Evolutionary conservation across 23 red algal genomes (phyloP).

Genomic region (Gracilaria vermiculophylla): DNA sequence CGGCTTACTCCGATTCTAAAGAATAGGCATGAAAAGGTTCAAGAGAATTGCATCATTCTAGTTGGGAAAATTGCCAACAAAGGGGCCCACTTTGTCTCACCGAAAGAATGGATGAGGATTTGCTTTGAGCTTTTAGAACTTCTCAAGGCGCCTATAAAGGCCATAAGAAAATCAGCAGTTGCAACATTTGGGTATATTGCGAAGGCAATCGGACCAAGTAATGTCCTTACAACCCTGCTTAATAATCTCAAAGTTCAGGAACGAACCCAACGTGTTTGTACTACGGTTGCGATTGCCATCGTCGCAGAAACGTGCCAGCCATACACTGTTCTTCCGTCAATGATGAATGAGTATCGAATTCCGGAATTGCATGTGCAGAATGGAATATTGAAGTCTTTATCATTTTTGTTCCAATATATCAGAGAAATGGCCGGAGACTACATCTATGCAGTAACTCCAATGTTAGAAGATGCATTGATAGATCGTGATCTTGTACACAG

Average conservation of each 20-base stretch:
- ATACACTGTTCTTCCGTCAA: constrained; percentile 77
- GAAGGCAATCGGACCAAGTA: constrained; percentile 75
- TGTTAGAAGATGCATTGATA: constrained; percentile 90
- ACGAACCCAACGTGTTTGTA: constrained; percentile 91
- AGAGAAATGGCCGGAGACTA: constrained; percentile 73
- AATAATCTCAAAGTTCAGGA: constrained; percentile 92
- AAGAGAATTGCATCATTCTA: constrained; percentile 94
- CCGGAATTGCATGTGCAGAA: constrained; percentile 94
- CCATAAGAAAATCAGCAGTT: constrained; percentile 85
- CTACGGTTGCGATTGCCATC: constrained; percentile 94
- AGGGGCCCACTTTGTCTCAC: constrained; percentile 68
- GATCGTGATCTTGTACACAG: constrained; percentile 93
- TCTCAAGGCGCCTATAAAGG: constrained; percentile 87
- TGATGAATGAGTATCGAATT: constrained; percentile 97
- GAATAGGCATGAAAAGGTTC: constrained; percentile 90
- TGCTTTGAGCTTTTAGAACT: constrained; percentile 91
- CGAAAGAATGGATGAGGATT: constrained; percentile 93
- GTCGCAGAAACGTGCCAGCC: constrained; percentile 78
- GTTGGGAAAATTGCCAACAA: constrained; percentile 85
- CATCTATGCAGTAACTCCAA: constrained; percentile 87
- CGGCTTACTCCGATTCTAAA: constrained; percentile 90
- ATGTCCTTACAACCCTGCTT: constrained; percentile 80
- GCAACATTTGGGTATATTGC: constrained; percentile 91
- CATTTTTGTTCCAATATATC: constrained; percentile 95
- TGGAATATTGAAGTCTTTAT: constrained; percentile 90